Percentiles rank a stretch among this genome's conserved stretches.
phyloP scores from a whole-genome alignment of 176 grass and related monocot genomes.

The Hordeum marinum region DNA sequence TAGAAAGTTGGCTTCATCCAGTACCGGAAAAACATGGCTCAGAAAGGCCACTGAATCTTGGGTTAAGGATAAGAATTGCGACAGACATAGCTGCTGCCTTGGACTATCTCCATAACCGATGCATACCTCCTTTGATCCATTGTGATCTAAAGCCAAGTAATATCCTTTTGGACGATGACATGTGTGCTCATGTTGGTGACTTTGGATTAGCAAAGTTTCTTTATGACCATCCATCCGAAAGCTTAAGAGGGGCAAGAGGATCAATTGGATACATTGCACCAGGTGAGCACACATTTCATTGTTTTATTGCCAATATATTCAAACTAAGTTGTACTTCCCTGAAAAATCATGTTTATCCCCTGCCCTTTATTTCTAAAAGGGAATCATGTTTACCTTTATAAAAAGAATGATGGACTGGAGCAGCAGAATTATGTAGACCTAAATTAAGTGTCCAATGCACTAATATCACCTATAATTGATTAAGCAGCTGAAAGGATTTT shows the following conservation, averaged over 20 bases:
- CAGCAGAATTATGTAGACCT: not conserved
- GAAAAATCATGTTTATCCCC: not conserved
- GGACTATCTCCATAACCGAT: slow-evolving; percentile 40
- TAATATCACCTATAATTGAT: not conserved
- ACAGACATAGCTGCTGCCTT: slow-evolving; percentile 39
- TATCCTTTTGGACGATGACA: slow-evolving; percentile 32
- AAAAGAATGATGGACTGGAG: not conserved
- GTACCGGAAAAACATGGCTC: not conserved
- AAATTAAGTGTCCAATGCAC: not conserved
- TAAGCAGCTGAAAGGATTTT: not conserved
- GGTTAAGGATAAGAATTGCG: not conserved
- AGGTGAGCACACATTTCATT: not conserved
- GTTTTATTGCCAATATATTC: not conserved
- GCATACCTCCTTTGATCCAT: slow-evolving; percentile 28
- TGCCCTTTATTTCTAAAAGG: not conserved
- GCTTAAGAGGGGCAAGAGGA: not conserved
- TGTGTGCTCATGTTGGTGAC: slow-evolving; percentile 38
- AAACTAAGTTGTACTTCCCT: not conserved
- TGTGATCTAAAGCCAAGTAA: slow-evolving; percentile 39
- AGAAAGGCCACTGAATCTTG: not conserved
- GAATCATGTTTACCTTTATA: not conserved
- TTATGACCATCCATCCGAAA: not conserved
- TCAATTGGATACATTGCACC: slow-evolving; percentile 30
- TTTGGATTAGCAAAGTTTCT: slow-evolving; percentile 41
- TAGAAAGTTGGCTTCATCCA: slow-evolving; percentile 1